These are phyloP conservation scores for Mucor racemosus DNA, from an alignment of 371 early-diverging fungal genomes.

Conservation along the genomic window DNA sequence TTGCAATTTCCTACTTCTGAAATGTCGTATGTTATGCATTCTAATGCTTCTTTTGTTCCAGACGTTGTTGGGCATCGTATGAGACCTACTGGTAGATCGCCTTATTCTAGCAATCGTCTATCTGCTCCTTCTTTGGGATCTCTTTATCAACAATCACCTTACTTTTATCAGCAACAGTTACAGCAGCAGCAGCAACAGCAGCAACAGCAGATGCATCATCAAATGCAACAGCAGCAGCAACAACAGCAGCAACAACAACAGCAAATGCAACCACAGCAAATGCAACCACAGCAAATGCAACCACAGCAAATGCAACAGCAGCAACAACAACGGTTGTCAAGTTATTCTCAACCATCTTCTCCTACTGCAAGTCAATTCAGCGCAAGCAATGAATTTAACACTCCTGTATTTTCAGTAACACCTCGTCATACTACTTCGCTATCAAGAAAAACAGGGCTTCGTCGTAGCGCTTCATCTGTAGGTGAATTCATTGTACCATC, in stretches of 20 bases:
- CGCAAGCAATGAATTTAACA: not conserved
- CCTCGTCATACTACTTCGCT: conserved; percentile 23
- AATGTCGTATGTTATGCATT: conserved; percentile 14
- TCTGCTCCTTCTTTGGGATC: conserved; percentile 37
- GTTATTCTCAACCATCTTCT: conserved; percentile 25
- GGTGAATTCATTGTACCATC: conserved; percentile 28
- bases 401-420: not conserved
- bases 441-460: conserved; percentile 20
- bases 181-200: conserved; percentile 21
- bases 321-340: conserved; percentile 10
- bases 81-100: conserved; percentile 16
- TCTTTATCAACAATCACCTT: conserved; percentile 27
- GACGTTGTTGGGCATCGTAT: conserved; percentile 19
- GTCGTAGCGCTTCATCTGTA: conserved; percentile 29
- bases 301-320: not conserved
- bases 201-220: not conserved
- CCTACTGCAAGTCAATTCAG: conserved; percentile 18
- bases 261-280: not conserved
- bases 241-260: conserved; percentile 20
- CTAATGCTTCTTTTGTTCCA: conserved; percentile 5
- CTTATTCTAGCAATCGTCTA: conserved; percentile 32
- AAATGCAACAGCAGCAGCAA: conserved; percentile 5
- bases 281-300: not conserved
- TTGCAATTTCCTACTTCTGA: conserved; percentile 18
- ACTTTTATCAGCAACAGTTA: conserved; percentile 21